These are phyloP conservation scores for Cyathus striatus DNA, from an alignment of 768 basidiomycete genomes.

Conservation along the genomic window DNA sequence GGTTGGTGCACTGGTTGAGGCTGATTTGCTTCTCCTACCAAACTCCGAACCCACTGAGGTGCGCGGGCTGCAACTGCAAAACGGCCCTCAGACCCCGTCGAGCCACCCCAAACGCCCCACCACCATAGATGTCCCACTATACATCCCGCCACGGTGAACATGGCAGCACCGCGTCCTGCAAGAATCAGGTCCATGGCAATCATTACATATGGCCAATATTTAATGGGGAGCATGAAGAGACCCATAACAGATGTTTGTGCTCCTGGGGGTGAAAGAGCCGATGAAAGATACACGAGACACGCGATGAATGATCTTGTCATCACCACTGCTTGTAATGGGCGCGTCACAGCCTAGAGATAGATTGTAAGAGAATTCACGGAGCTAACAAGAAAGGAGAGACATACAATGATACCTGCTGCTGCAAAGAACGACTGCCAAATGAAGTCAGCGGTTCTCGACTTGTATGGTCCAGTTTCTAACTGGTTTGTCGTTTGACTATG, in stretches of 20 bases:
- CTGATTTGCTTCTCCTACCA: conserved; percentile 37
- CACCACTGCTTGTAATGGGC: no score
- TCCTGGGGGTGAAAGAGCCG: conserved; percentile 60
- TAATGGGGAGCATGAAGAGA: conserved; percentile 65
- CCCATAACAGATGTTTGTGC: conserved; percentile 75
- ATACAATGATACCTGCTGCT: conserved; percentile 52
- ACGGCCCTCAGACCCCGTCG: conserved; percentile 33
- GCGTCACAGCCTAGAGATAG: conserved; percentile 48
- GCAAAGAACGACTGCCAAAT: conserved; percentile 70
- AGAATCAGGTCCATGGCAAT: conserved; percentile 68
- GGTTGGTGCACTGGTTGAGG: conserved; percentile 16
- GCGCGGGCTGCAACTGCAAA: conserved; percentile 41
- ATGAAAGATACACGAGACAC: conserved; percentile 64
- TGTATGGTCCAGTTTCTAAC: conserved; percentile 60
- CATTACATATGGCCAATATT: conserved; percentile 71
- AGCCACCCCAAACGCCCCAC: conserved; percentile 61
- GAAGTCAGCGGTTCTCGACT: conserved; percentile 61
- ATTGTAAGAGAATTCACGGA: conserved; percentile 54
- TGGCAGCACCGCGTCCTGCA: conserved; percentile 52
- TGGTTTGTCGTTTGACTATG: conserved; percentile 59
- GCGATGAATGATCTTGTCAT: conserved; percentile 66
- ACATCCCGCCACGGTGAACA: conserved; percentile 58
- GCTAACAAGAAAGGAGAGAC: conserved; percentile 13
- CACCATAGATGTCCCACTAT: conserved; percentile 81
- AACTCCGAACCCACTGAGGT: conserved; percentile 51